Evolutionary conservation across 768 basidiomycete genomes (phyloP), one percentile per base, ranked within the genome.

Genomic region (Leucogyrophana mollusca): DNA sequence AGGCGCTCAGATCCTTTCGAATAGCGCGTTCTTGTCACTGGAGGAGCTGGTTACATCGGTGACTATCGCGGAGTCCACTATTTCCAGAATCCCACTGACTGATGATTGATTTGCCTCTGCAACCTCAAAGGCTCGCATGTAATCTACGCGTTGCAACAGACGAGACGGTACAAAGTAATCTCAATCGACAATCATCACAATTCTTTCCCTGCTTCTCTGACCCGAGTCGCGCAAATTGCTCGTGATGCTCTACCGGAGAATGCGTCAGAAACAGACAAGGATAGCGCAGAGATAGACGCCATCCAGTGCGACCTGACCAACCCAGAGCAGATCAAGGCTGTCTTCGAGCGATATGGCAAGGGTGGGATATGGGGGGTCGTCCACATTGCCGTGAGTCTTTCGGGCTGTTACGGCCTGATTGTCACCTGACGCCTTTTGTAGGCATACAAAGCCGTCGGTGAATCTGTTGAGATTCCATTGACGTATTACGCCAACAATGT

Each of bases 61-160:
- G 46, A 49, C 70, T 42, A 16, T 9, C 38, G 44, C 49, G 49
- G 38, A 50, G 21, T 45, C 24, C 16, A 34, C 40, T 46, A 43
- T 47, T 30, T 45, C 43, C 34, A 16, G n/a, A 16, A 34, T 49
- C 16, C 17, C 17, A 40, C 50, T 51, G 34, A 66, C 27, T 30
- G 22, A n/a, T n/a, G n/a, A 40, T 20, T 34, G 11, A 40, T 46
- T 22, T 25, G 20, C 35, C 14, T 27, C 18, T 60, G n/a, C n/a
- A n/a, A n/a, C n/a, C n/a, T n/a, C n/a, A n/a, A n/a, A 93, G 95
- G 94, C 60, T 95, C 94, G 21, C 96, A 99, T 70, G 86, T 97
- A 62, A 84, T 97, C 54, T 90, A 87, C 49, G 74, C 81, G 39
- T 73, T 96, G 33, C 84, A 96, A 55, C 79, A 90, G 61, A 91